A percentile compares a stretch with the other conserved stretches of the same genome.
These are phyloP conservation scores for Gamsiella multidivaricata DNA, from an alignment of 192 early-diverging fungal species.

Conservation along the genomic window DNA sequence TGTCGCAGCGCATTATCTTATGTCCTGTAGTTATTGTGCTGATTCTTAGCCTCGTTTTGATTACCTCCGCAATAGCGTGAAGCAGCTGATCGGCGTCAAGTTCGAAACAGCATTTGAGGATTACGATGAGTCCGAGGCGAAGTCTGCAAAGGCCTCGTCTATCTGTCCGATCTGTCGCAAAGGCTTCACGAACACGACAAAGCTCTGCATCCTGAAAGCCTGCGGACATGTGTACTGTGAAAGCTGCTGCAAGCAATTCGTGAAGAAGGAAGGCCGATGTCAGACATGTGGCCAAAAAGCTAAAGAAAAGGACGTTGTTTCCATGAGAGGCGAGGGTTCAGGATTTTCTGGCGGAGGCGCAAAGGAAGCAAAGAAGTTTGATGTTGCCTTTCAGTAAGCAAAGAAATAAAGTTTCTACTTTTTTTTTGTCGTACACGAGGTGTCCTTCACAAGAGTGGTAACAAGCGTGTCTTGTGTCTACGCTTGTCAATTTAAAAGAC, in stretches of 20 bases:
- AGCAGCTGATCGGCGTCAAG: slow-evolving; percentile 72
- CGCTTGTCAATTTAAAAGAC: no score
- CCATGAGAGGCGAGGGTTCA: slow-evolving; percentile 74
- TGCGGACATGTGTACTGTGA: slow-evolving; percentile 84
- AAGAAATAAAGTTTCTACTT: no score
- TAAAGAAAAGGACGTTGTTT: slow-evolving; percentile 76
- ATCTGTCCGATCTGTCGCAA: slow-evolving; percentile 81
- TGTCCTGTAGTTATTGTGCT: no score
- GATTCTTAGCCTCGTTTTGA: no score
- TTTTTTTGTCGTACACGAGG: no score
- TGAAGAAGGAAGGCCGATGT: slow-evolving; percentile 75
- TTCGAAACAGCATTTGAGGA: slow-evolving; percentile 66
- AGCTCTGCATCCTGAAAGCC: slow-evolving; percentile 64
- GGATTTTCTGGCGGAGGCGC: slow-evolving; percentile 65
- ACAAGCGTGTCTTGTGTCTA: no score
- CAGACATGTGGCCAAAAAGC: slow-evolving; percentile 73
- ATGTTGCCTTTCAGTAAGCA: slow-evolving; percentile 77
- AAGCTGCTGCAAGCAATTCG: slow-evolving; percentile 72
- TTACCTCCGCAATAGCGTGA: slow-evolving; percentile 58
- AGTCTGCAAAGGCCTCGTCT: slow-evolving; percentile 38
- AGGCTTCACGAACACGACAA: slow-evolving; percentile 75
- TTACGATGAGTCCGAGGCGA: slow-evolving; percentile 43
- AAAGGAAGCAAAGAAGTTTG: slow-evolving; percentile 70
- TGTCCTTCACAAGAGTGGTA: no score
- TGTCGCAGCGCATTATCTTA: no score